These are phyloP conservation scores for Dioszegia crocea DNA, from an alignment of 768 basidiomycete species.

Conservation along the genomic window DNA sequence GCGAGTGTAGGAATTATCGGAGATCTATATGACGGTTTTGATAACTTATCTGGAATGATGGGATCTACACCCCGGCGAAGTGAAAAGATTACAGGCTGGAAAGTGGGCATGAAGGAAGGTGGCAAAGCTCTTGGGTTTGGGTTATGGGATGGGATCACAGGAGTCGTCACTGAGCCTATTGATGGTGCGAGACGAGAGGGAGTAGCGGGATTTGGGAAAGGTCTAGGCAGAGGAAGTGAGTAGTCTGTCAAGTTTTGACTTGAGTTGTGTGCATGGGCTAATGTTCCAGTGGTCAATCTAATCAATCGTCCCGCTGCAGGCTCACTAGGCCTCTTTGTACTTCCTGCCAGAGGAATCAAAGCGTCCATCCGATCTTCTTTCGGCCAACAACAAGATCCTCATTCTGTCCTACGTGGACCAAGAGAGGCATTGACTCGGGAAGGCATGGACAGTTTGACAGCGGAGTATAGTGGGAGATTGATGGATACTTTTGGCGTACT, in stretches of 20 bases:
- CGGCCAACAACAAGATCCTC: not conserved
- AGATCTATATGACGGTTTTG: conserved; percentile 36
- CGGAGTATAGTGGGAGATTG: not conserved
- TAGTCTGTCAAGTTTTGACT: not conserved
- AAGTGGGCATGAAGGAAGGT: conserved; percentile 54
- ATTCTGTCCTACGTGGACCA: conserved; percentile 14
- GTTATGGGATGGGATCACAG: conserved; percentile 48
- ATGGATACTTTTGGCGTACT: not conserved
- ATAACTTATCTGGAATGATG: conserved; percentile 10
- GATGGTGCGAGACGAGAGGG: conserved; percentile 48
- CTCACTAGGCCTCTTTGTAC: conserved; percentile 12
- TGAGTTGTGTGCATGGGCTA: not conserved
- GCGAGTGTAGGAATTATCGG: conserved; percentile 49
- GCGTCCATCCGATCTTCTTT: not conserved
- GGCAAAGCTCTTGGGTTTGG: conserved; percentile 51
- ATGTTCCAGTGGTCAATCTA: conserved; percentile 34
- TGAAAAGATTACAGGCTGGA: conserved; percentile 50
- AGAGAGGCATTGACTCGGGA: conserved; percentile 6
- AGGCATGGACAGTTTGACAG: not conserved
- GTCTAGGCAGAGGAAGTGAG: conserved; percentile 43
- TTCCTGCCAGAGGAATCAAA: conserved; percentile 15
- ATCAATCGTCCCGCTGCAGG: conserved; percentile 40
- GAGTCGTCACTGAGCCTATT: conserved; percentile 49
- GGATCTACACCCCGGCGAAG: conserved; percentile 3
- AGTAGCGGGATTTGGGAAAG: conserved; percentile 44